Percentiles rank a stretch among this genome's conserved stretches.
phyloP scores from a whole-genome alignment of 345 rosid species.

The Citrus reticulata region DNA sequence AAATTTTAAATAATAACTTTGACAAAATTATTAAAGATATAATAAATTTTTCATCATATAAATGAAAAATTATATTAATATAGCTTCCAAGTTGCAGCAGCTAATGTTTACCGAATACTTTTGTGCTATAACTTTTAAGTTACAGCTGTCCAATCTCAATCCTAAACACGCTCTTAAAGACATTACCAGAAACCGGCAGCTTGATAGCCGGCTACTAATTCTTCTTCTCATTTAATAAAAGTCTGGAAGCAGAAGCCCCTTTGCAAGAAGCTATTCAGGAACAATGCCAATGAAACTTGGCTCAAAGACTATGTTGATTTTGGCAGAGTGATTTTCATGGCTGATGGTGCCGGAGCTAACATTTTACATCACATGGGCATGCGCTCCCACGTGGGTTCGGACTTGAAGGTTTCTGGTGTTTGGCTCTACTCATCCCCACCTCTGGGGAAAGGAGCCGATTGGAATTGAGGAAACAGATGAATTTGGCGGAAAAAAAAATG shows the following conservation, averaged over 20 bases:
- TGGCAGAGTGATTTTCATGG: constrained; percentile 35
- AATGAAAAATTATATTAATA: too few species aligned
- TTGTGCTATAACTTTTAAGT: too few species aligned
- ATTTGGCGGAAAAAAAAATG: constrained; percentile 29
- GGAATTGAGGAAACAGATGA: constrained; percentile 44
- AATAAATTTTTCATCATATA: rapidly evolving
- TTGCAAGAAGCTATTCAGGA: too few species aligned
- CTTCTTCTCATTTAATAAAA: too few species aligned
- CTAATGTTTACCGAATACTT: too few species aligned
- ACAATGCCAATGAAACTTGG: constrained; percentile 34
- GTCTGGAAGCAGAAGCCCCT: too few species aligned
- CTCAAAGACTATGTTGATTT: constrained; percentile 41
- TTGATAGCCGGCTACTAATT: too few species aligned
- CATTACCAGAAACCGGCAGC: constrained; percentile 32
- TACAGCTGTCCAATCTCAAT: rapidly evolving
- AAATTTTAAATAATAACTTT: too few species aligned
- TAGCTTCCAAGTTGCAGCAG: rapidly evolving
- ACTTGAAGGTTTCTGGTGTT: constrained; percentile 44
- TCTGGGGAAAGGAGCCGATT: constrained; percentile 58
- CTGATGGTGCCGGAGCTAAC: constrained; percentile 77
- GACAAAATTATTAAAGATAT: too few species aligned
- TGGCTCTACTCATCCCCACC: constrained; percentile 59
- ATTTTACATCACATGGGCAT: constrained; percentile 61
- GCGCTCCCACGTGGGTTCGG: constrained; percentile 8
- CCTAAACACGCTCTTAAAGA: constrained; percentile 19